Evolutionary conservation across 495 filamentous ascomycete species (phyloP).

Genomic region (Pyrenula aspistea): DNA sequence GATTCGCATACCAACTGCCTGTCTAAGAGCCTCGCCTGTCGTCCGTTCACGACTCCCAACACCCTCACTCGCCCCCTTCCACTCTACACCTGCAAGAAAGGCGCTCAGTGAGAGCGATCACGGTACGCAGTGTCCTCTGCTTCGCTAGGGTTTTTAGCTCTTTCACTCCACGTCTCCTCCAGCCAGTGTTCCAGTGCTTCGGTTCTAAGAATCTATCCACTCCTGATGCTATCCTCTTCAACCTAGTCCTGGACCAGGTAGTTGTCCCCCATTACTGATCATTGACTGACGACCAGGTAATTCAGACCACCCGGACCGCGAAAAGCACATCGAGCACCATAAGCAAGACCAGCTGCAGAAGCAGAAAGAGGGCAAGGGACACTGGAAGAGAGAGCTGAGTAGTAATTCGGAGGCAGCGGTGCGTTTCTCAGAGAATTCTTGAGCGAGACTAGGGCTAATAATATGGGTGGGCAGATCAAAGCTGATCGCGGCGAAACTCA

Average conservation of each 20-base stretch:
- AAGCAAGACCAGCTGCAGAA: constrained; percentile 61
- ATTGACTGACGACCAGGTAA: too few species aligned
- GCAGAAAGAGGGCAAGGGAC: constrained; percentile 60
- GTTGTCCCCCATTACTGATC: too few species aligned
- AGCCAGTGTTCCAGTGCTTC: too few species aligned
- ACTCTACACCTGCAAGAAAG: neutral
- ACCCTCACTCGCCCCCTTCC: neutral
- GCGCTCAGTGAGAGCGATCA: neutral
- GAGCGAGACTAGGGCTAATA: constrained; percentile 2
- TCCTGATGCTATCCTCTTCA: too few species aligned
- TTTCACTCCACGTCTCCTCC: too few species aligned
- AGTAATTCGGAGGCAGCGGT: constrained; percentile 73
- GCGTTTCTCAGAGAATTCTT: constrained; percentile 7
- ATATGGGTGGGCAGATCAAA: constrained; percentile 36
- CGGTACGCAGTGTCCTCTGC: neutral
- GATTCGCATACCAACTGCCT: too few species aligned
- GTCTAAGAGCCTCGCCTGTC: neutral
- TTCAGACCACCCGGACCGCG: constrained; percentile 27
- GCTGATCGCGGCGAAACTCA: constrained; percentile 47
- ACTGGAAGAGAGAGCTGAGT: constrained; percentile 73
- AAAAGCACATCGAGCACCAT: constrained; percentile 46
- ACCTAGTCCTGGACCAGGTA: too few species aligned
- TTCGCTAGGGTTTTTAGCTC: too few species aligned
- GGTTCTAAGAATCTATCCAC: too few species aligned
- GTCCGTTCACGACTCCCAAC: neutral